Conservation (phyloP, 306 rosid species). For the Rosa persica region DNA sequence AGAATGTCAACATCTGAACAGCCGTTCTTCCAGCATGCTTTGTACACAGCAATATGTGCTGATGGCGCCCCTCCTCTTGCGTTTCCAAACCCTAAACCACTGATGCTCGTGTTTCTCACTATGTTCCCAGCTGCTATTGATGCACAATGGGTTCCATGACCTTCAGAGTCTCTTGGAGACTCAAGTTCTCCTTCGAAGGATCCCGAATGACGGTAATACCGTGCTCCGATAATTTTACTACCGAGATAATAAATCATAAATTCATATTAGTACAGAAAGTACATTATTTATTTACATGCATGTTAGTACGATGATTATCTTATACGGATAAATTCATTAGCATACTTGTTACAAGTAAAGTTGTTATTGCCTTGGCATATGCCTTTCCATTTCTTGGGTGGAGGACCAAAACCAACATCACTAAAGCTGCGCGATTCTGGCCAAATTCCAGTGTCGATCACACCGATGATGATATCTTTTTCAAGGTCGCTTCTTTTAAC, state of each 20-base stretch:
- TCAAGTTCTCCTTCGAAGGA: slow-evolving; percentile 9
- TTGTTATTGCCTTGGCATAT: too few species aligned
- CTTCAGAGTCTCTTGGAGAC: slow-evolving; percentile 55
- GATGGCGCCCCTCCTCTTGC: slow-evolving; percentile 9
- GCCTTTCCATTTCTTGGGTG: too few species aligned
- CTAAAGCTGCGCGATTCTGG: too few species aligned
- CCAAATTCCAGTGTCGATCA: too few species aligned
- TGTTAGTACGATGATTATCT: too few species aligned
- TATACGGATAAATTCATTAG: too few species aligned
- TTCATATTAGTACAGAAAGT: neutral
- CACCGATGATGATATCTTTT: too few species aligned
- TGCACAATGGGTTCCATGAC: slow-evolving; percentile 54
- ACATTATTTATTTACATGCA: too few species aligned
- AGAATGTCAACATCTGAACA: neutral
- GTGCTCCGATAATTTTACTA: slow-evolving; percentile 40
- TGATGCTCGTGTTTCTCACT: neutral
- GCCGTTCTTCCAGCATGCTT: neutral
- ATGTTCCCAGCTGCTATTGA: slow-evolving; percentile 48
- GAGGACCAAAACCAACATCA: too few species aligned
- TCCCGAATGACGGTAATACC: neutral
- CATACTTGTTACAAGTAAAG: too few species aligned
- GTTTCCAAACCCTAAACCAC: slow-evolving; percentile 22
- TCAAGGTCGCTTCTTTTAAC: too few species aligned
- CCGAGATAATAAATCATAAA: too few species aligned
- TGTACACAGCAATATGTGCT: slow-evolving; percentile 26